These are phyloP conservation scores for Backusella liffmaniae DNA, from an alignment of 192 early-diverging fungal genomes.

Conservation along the genomic window DNA sequence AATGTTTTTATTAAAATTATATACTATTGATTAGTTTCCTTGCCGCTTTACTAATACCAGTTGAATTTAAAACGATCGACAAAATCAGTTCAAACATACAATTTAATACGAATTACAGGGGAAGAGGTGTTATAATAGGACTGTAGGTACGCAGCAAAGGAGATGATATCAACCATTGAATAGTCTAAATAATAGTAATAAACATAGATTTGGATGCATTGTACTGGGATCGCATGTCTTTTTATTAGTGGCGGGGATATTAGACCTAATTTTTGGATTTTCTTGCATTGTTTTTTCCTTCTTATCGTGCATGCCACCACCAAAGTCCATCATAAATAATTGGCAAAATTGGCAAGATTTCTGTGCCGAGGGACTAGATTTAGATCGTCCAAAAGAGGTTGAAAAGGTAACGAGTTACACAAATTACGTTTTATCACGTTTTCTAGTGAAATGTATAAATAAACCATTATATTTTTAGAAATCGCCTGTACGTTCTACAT, in stretches of 20 bases:
- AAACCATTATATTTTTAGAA: not conserved
- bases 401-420: not conserved
- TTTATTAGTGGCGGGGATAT: constrained; percentile 49
- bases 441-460: not conserved
- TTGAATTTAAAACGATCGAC: constrained; percentile 44
- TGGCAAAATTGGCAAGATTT: constrained; percentile 38
- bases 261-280: constrained; percentile 48
- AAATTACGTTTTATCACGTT: not conserved
- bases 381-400: constrained; percentile 10
- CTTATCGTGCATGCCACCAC: constrained; percentile 9
- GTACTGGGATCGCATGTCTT: constrained; percentile 40
- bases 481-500: not conserved
- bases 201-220: constrained; percentile 52
- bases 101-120: constrained; percentile 53
- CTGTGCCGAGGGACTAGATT: constrained; percentile 31
- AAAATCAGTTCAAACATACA: constrained; percentile 42
- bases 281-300: constrained; percentile 50
- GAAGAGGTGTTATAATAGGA: constrained; percentile 51
- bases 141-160: constrained; percentile 31
- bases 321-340: constrained; percentile 19
- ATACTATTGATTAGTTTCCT: constrained; percentile 3
- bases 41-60: constrained; percentile 34
- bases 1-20: not conserved
- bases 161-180: not conserved
- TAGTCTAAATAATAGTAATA: not conserved